Base-by-base conservation (phyloP, 306 rosid species). In the Casuarina cunninghamiana region DNA sequence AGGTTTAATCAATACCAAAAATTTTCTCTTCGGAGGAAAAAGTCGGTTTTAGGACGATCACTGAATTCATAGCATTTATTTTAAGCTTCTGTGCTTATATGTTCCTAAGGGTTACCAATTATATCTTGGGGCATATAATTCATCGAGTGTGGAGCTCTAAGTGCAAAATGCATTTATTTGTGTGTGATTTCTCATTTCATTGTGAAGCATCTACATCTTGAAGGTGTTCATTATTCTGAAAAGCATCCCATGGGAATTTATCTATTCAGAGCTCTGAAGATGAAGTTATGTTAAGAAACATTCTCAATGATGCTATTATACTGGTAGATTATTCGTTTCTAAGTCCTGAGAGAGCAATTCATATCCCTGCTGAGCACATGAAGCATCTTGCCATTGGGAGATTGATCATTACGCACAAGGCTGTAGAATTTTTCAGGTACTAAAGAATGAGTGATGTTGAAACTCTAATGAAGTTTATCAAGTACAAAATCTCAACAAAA, bases 301-400 rank as follows among this genome's bases (percentile, higher is more conserved):
- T 90, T 84, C 71, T 94, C 26, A 86, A 76, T 78, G 97, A 94
- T 87, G 89, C 84, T 62, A 44, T 90, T 66, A 76, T 94, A 80
- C 82, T 91, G 86, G 96, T 84, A 44, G 98, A 90, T 5, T 94
- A 90, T 80, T 83, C 96, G 58, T 90, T 84, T 82, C 80, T 89
- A 42, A 80, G 81, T 72, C 79, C 80, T 39, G 84, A 77, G 77
- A 83, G 71, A 79, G 75, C 74, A 15, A 44, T 57, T 43, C 15
- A 69, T 65, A 1, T 69, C 68, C 83, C 86, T 78, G 69, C 80
- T 49, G 80, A 84, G 63, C 68, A 12, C 83, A 44, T 78, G 70
- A 74, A 72, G 79, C 58, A 75, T 68, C 87, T 88, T 72, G 73
- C 88, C 71, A 76, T 89, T 78, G 83, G 86, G 77, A 92, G 87